Evolutionary conservation across 805 yeast genomes (phyloP).

Genomic region (Ogataea wickerhamii): DNA sequence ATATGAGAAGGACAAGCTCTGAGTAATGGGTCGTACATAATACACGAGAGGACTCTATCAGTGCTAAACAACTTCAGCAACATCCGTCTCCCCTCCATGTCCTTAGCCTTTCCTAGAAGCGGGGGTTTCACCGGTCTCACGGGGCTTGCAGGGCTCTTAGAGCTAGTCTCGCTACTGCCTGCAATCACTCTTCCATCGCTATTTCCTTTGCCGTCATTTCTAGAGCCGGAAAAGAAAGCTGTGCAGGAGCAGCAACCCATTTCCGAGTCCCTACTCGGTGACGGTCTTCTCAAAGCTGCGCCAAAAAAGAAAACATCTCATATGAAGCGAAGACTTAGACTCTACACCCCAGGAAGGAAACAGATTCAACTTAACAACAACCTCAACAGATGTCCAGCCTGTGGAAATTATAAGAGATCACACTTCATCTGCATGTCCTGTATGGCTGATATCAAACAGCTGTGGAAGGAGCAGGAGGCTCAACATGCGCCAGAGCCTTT

Average conservation of each 20-base stretch:
- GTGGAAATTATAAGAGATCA: conserved; percentile 88
- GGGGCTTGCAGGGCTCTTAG: conserved; percentile 14
- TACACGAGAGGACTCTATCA: too few species aligned
- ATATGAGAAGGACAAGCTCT: too few species aligned
- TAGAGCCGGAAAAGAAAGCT: conserved; percentile 7
- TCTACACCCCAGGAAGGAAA: conserved; percentile 78
- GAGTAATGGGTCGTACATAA: too few species aligned
- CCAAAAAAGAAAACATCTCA: conserved; percentile 94
- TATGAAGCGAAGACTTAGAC: conserved; percentile 77
- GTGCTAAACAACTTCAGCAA: not conserved
- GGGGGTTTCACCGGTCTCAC: not conserved
- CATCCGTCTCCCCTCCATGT: conserved; percentile 1
- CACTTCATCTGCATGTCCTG: conserved; percentile 93
- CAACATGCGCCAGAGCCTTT: conserved; percentile 29
- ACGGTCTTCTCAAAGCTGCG: conserved; percentile 80
- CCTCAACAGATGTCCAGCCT: conserved; percentile 88
- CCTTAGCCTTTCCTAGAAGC: conserved; percentile 5
- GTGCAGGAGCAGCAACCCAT: conserved; percentile 20
- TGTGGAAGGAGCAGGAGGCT: conserved; percentile 50
- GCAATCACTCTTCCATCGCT: conserved; percentile 9
- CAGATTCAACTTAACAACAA: conserved; percentile 72
- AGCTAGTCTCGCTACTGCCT: conserved; percentile 1
- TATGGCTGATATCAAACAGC: conserved; percentile 70
- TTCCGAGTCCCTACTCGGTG: conserved; percentile 47
- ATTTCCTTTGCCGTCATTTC: conserved; percentile 20